Conservation (phyloP, 352 stramenopile genomes). For the Phytophthora aleatoria region DNA sequence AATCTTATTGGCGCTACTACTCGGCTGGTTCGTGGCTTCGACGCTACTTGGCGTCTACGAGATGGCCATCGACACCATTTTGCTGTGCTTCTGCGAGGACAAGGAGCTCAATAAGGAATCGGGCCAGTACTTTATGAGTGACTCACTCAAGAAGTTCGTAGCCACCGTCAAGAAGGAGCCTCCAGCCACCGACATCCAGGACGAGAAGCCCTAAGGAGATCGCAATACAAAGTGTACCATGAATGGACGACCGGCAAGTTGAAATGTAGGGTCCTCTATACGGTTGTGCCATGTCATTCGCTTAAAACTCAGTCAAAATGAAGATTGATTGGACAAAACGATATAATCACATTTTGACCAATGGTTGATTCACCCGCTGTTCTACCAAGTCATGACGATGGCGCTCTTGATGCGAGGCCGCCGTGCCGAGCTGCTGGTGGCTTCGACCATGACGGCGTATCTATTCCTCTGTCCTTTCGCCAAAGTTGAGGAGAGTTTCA, state of each 20-base stretch:
- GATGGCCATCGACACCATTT: slow-evolving; percentile 95
- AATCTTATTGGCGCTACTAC: slow-evolving; percentile 88
- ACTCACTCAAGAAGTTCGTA: slow-evolving; percentile 73
- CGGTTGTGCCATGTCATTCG: too few species aligned
- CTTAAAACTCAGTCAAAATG: too few species aligned
- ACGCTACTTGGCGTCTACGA: slow-evolving; percentile 96
- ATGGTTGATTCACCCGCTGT: too few species aligned
- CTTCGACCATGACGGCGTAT: slow-evolving; percentile 47
- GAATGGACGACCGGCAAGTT: too few species aligned
- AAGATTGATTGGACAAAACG: too few species aligned
- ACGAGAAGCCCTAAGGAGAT: background rate
- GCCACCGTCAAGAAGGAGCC: slow-evolving; percentile 44
- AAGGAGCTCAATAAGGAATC: slow-evolving; percentile 70
- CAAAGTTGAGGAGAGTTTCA: slow-evolving; percentile 98
- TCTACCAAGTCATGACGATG: background rate
- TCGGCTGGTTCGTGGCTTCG: slow-evolving; percentile 93
- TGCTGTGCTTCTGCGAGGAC: slow-evolving; percentile 97
- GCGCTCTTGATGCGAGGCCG: slow-evolving; percentile 35
- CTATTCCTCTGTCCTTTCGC: slow-evolving; percentile 68
- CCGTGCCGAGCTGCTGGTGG: slow-evolving; percentile 44
- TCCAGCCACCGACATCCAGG: background rate
- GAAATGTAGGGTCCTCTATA: too few species aligned
- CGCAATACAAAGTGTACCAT: background rate
- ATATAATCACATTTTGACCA: too few species aligned
- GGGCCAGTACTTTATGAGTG: slow-evolving; percentile 81